phyloP scores from a whole-genome alignment of 305 asterid species.

The Coffea humblotiana region DNA sequence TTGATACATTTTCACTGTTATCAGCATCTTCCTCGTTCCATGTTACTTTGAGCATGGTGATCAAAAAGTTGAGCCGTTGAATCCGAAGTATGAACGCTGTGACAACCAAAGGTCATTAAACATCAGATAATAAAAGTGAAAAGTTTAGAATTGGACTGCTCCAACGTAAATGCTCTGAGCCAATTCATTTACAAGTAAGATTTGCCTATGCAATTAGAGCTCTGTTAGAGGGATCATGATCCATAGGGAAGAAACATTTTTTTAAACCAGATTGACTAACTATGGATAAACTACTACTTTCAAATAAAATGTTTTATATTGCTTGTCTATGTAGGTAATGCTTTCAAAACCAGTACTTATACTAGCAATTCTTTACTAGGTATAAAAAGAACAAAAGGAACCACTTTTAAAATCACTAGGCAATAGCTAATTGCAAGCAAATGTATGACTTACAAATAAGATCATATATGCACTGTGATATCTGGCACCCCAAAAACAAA shows the following conservation, averaged over 20 bases:
- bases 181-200: background rate
- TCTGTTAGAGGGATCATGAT: background rate
- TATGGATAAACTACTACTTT: background rate
- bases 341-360: background rate
- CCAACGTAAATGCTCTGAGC: background rate
- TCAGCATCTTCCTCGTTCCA: conserved; percentile 53
- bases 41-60: conserved; percentile 36
- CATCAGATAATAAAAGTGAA: background rate
- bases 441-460: background rate
- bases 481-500: background rate
- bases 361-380: no score
- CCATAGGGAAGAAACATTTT: background rate
- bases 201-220: background rate
- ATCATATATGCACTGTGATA: background rate
- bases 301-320: no score
- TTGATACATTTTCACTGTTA: conserved; percentile 41
- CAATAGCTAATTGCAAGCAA: background rate
- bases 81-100: conserved; percentile 25
- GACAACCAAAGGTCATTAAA: background rate
- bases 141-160: no score
- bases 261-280: background rate
- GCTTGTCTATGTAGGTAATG: background rate
- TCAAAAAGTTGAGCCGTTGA: conserved; percentile 26
- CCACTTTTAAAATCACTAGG: background rate
- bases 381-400: no score